Conservation (phyloP, 768 basidiomycete species). For the Russula compacta region DNA sequence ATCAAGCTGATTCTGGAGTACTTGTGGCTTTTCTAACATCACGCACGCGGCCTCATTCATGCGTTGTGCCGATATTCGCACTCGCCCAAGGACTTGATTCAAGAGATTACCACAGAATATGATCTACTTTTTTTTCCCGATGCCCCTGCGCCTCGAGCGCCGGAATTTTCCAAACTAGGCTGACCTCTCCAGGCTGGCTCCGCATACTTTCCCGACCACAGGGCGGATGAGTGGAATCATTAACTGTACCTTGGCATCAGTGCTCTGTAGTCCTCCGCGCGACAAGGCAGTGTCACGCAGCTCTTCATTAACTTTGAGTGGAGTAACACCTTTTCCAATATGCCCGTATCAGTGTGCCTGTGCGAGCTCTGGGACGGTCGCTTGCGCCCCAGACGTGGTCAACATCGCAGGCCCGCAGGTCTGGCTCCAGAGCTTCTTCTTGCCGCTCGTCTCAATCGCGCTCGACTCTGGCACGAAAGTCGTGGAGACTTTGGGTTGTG, state of each 20-base stretch:
- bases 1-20: too few species aligned
- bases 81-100: too few species aligned
- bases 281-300: neutral
- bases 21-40: too few species aligned
- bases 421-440: neutral
- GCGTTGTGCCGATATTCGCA: too few species aligned
- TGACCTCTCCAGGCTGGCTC: too few species aligned
- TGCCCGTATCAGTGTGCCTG: neutral
- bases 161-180: too few species aligned
- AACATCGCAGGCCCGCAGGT: neutral
- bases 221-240: neutral
- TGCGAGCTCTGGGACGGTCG: neutral
- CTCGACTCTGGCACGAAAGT: neutral
- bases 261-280: neutral
- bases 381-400: neutral
- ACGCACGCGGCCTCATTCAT: too few species aligned
- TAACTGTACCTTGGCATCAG: neutral
- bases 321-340: neutral
- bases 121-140: too few species aligned
- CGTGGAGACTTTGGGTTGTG: neutral
- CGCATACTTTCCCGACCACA: neutral
- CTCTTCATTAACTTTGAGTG: neutral
- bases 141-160: too few species aligned
- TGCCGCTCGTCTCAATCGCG: neutral
- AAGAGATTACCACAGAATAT: too few species aligned